Conservation (phyloP, 2,329 filamentous ascomycete genomes). For the Aspergillus caelatus region DNA sequence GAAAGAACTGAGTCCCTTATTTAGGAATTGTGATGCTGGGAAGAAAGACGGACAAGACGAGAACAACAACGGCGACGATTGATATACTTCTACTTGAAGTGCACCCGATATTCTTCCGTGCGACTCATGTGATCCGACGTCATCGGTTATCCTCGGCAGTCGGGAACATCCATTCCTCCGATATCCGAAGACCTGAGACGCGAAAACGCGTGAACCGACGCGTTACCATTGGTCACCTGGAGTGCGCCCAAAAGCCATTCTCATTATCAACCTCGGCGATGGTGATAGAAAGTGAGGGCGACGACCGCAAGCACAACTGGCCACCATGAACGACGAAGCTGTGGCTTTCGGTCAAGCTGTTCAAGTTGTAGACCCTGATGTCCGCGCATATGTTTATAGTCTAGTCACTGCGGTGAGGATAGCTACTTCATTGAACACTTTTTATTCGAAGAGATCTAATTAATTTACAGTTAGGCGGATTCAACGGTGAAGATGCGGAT, state of each 20-base stretch:
- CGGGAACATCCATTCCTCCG: constrained; percentile 21
- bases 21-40: background rate
- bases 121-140: constrained; percentile 29
- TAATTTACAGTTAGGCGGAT: constrained; percentile 73
- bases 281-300: constrained; percentile 7
- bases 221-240: constrained; percentile 26
- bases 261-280: background rate
- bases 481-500: constrained; percentile 75
- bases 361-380: constrained; percentile 79
- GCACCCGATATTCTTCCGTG: background rate
- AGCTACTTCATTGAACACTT: constrained; percentile 6
- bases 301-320: constrained; percentile 13
- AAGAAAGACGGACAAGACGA: background rate
- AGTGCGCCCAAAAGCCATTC: background rate
- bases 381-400: constrained; percentile 90
- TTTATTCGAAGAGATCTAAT: constrained; percentile 21
- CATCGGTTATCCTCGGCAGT: constrained; percentile 36
- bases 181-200: constrained; percentile 17
- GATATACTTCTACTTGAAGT: background rate
- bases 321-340: constrained; percentile 46
- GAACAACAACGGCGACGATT: background rate
- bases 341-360: constrained; percentile 48
- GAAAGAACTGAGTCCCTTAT: background rate
- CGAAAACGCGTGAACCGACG: constrained; percentile 33
- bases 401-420: constrained; percentile 81